A percentile compares a stretch with the other conserved stretches of the same genome.
These are phyloP conservation scores for Lepraria neglecta DNA, from an alignment of 495 filamentous ascomycete genomes.

Conservation along the genomic window DNA sequence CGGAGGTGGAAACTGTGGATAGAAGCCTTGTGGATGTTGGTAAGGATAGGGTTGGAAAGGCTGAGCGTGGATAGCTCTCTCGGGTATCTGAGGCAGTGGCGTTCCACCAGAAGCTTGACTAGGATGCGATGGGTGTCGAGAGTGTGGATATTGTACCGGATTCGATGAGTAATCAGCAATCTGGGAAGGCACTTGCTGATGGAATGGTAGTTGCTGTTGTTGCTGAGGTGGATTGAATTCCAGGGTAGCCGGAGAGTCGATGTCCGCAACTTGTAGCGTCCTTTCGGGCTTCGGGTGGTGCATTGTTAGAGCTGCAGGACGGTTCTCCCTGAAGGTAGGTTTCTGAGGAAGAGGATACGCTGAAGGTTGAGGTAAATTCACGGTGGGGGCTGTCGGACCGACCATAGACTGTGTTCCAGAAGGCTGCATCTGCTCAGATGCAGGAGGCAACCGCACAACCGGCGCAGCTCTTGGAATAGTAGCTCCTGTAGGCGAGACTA, in stretches of 20 bases:
- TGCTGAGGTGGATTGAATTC: slow-evolving; percentile 66
- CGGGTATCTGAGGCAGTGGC: slow-evolving; percentile 88
- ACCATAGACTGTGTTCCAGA: slow-evolving; percentile 22
- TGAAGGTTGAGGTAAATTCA: slow-evolving; percentile 49
- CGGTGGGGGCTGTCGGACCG: slow-evolving; percentile 35
- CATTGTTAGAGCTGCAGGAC: slow-evolving; percentile 72
- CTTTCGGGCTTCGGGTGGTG: slow-evolving; percentile 96
- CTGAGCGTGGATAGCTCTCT: slow-evolving; percentile 85
- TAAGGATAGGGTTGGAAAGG: slow-evolving; percentile 76
- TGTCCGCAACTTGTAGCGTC: slow-evolving; percentile 86
- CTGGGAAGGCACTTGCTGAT: slow-evolving; percentile 78
- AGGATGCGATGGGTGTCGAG: slow-evolving; percentile 65
- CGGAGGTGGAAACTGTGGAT: slow-evolving; percentile 52
- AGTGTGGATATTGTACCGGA: slow-evolving; percentile 47
- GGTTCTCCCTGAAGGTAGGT: slow-evolving; percentile 71
- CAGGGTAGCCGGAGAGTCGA: slow-evolving; percentile 75
- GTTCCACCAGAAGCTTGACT: slow-evolving; percentile 74
- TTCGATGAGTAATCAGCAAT: slow-evolving; percentile 51
- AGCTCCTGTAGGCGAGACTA: slow-evolving; percentile 74
- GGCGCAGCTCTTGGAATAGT: slow-evolving; percentile 66
- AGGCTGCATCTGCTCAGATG: slow-evolving; percentile 36
- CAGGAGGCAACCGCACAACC: slow-evolving; percentile 78
- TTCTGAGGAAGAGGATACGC: slow-evolving; percentile 61
- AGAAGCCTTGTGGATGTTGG: slow-evolving; percentile 54
- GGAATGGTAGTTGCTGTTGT: slow-evolving; percentile 75